Evolutionary conservation across 805 yeast genomes (phyloP), one percentile per base, ranked within the genome.

Genomic region (Cyberlindnera euphorbiiphila): DNA sequence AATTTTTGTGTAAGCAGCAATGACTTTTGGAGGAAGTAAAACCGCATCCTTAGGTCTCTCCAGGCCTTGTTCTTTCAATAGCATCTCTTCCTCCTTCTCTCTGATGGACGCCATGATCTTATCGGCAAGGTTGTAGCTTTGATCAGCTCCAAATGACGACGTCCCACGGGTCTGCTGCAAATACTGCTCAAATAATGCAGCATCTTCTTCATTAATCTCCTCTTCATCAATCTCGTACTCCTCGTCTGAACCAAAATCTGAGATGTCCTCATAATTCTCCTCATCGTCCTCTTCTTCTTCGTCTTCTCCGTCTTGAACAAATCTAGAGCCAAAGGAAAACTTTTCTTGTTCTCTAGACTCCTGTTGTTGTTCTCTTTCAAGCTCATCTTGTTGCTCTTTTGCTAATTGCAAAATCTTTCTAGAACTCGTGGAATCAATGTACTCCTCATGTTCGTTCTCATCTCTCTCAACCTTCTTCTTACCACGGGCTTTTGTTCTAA

Each of bases 21-120:
- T 88, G 39, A 93, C 98, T 60, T 93, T 89, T 41, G 96, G 96
- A 6, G 99, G 98, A 42, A 93, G 71, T 50, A 84, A 71, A 4
- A 91, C 96, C 36, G 81, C 86, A 51, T 86, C 91, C 15, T 59
- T 65, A 12, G 71, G 76, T 60, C 66, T 69, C 50, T 59, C 61
- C 17, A 41, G 35, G 30, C 54, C 51, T 34, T 59, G 62, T 39
- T 53, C 53, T 40, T 53, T 46, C 25, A 46, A 53, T 31, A 46
- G 48, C 34, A 60, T 61, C 26, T 50, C 56, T 26, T 54, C 62
- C 54, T 83, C 87, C 49, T 83, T 80, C 60, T 85, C 93, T 51
- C 80, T 78, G 39, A 91, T 78, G 45, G 88, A 84, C 22, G 88
- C 96, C 84, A 91, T 74, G 50, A 93, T 88, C 55, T 88, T 87